phyloP scores from a whole-genome alignment of 2,329 filamentous ascomycete genomes.

The Helotiales sp. region DNA sequence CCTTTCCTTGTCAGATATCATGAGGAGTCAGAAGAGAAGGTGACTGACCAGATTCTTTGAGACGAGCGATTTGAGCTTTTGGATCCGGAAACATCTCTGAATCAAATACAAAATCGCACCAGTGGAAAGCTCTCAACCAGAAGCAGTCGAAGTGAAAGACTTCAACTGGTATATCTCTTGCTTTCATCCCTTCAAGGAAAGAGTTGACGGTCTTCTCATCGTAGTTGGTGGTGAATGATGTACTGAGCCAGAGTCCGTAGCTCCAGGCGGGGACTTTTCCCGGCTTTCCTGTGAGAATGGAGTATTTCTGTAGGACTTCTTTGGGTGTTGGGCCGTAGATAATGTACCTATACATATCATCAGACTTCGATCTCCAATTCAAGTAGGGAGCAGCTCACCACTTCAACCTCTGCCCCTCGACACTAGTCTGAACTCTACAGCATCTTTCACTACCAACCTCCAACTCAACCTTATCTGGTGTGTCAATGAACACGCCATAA shows the following conservation, averaged over 20 bases:
- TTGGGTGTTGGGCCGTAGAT: conserved; percentile 72
- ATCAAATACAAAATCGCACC: conserved; percentile 64
- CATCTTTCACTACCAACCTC: conserved; percentile 76
- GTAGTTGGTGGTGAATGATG: conserved; percentile 64
- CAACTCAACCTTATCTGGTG: conserved; percentile 66
- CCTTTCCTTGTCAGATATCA: conserved; percentile 50
- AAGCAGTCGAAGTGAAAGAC: conserved; percentile 66
- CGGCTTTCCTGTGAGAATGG: conserved; percentile 65
- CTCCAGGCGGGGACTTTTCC: conserved; percentile 70
- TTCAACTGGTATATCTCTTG: conserved; percentile 55
- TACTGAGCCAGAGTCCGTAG: conserved; percentile 75
- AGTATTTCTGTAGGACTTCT: conserved; percentile 68
- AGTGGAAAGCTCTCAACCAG: conserved; percentile 64
- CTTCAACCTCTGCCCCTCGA: conserved; percentile 69
- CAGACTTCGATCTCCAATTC: neutral
- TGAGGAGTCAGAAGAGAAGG: neutral
- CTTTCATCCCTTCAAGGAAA: conserved; percentile 59
- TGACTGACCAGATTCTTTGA: conserved; percentile 46
- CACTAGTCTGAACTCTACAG: conserved; percentile 66
- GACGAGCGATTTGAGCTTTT: conserved; percentile 50
- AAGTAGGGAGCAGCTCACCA: conserved; percentile 42
- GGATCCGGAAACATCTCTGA: conserved; percentile 59
- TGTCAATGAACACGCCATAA: conserved; percentile 76
- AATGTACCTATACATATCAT: conserved; percentile 49
- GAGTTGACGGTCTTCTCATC: conserved; percentile 57